Evolutionary conservation across 768 basidiomycete genomes (phyloP), one percentile per base, ranked within the genome.

Genomic region (Coprinopsis strossmayeri): DNA sequence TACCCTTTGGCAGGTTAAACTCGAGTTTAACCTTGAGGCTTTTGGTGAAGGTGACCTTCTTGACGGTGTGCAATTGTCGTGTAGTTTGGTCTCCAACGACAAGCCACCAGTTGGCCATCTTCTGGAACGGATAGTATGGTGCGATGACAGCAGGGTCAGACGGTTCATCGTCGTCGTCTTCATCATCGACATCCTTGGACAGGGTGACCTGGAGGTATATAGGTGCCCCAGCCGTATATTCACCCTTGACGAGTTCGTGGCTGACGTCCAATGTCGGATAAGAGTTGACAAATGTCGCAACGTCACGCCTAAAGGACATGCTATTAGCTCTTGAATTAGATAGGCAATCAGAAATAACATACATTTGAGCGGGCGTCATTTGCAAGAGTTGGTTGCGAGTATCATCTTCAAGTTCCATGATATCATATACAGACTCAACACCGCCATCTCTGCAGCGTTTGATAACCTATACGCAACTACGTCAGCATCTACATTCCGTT

Each of bases 321-420:
- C 47, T 23, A 47, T 50, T 64, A 26, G 61, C 52, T 46, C 50
- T 28, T 41, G 39, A 4, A 2, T n/a, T 25, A 28, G 50, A n/a
- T 41, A 39, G 20, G 24, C 15, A n/a, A n/a, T 23, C 23, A 12
- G 44, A 30, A n/a, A n/a, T 3, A 73, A n/a, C 90, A 54, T 65
- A 91, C 91, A 98, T 91, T 63, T 96, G 88, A 32, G 75, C 70
- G 1, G 83, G 72, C 47, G 84, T 81, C 90, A 99, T 92, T 59
- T 85, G 81, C 24, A 98, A 67, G 20, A 97, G 68, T 46, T 81
- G 70, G 49, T 80, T 88, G 28, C 96, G 79, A 60, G 89, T 76
- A 50, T 88, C 86, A 57, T 97, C 95, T 60, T 98, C 96, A 82
- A 98, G 82, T 64, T 98, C 96, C 90, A 97, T 96, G 53, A 98